A percentile compares a stretch with the other conserved stretches of the same genome.
These are phyloP conservation scores for Ustilago curta DNA, from an alignment of 1,284 basidiomycete genomes.

Conservation along the genomic window DNA sequence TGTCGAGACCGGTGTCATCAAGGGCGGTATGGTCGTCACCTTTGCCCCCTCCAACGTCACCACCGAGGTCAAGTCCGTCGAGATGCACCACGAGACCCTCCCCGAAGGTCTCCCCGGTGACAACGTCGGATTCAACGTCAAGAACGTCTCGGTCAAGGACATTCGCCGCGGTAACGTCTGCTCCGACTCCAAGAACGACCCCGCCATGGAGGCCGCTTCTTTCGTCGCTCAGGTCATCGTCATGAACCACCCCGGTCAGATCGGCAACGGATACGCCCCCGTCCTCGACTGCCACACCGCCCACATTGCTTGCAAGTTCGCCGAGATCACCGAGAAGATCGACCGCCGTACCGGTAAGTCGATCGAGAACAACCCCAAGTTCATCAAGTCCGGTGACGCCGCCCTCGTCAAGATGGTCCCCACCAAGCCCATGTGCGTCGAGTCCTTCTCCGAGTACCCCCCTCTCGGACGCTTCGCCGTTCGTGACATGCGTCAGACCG, in stretches of 20 bases:
- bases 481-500: slow-evolving; percentile 72
- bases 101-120: slow-evolving; percentile 94
- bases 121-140: slow-evolving; percentile 92
- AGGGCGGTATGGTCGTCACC: slow-evolving; percentile 95
- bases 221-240: slow-evolving; percentile 99
- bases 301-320: slow-evolving; percentile 99
- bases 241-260: slow-evolving; percentile 99
- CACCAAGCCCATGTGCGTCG: slow-evolving; percentile 97
- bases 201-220: slow-evolving; percentile 97
- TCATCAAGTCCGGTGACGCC: slow-evolving; percentile 76
- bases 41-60: slow-evolving; percentile 98
- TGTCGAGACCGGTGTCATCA: slow-evolving; percentile 99
- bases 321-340: slow-evolving; percentile 98
- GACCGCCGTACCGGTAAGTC: slow-evolving; percentile 93
- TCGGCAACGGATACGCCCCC: slow-evolving; percentile 95
- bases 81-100: slow-evolving; percentile 99
- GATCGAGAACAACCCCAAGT: slow-evolving; percentile 89
- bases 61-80: slow-evolving; percentile 99
- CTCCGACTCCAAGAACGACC: slow-evolving; percentile 99
- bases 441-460: slow-evolving; percentile 97
- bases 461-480: slow-evolving; percentile 95
- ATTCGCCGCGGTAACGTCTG: slow-evolving; percentile 99
- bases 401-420: slow-evolving; percentile 98
- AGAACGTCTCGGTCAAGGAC: slow-evolving; percentile 99
- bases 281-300: slow-evolving; percentile 99